Percentiles rank a stretch among this genome's conserved stretches.
Conservation (phyloP, 2,329 filamentous ascomycete species). For the Colletotrichum lini region DNA sequence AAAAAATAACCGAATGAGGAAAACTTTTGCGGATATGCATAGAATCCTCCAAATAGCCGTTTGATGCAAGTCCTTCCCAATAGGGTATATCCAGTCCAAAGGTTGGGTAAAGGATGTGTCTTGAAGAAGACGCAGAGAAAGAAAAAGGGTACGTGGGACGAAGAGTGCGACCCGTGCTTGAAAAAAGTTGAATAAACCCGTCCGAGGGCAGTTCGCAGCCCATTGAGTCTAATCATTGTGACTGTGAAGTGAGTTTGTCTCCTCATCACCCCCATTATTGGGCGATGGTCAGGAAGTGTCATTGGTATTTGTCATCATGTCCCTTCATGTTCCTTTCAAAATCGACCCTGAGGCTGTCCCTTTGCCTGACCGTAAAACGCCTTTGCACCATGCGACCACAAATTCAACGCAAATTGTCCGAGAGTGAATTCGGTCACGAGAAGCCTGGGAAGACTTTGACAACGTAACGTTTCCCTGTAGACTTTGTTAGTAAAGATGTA, state of each 20-base stretch:
- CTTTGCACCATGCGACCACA: slow-evolving; percentile 33
- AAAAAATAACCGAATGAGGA: background rate
- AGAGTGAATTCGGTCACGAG: slow-evolving; percentile 30
- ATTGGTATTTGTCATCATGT: slow-evolving; percentile 25
- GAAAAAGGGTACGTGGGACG: background rate
- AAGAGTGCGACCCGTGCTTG: slow-evolving; percentile 23
- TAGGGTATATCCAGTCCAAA: slow-evolving; percentile 41
- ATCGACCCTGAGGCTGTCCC: slow-evolving; percentile 18
- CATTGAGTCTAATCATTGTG: slow-evolving; percentile 21
- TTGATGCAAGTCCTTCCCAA: slow-evolving; percentile 32
- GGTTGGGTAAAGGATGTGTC: background rate
- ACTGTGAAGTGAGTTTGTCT: slow-evolving; percentile 26
- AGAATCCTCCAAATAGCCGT: slow-evolving; percentile 23
- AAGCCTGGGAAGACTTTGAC: slow-evolving; percentile 61
- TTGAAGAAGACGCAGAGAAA: no score
- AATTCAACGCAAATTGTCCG: slow-evolving; percentile 27
- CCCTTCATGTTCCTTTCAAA: slow-evolving; percentile 8
- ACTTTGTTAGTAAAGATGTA: background rate
- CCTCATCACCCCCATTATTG: background rate
- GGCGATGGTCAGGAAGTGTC: slow-evolving; percentile 20
- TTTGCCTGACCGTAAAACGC: slow-evolving; percentile 37
- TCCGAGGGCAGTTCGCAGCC: slow-evolving; percentile 19
- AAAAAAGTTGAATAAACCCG: slow-evolving; percentile 13
- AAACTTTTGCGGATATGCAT: slow-evolving; percentile 28
- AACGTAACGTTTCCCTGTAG: slow-evolving; percentile 59